phyloP scores from a whole-genome alignment of 768 basidiomycete genomes.

The Xerocomellus chrysenteron region DNA sequence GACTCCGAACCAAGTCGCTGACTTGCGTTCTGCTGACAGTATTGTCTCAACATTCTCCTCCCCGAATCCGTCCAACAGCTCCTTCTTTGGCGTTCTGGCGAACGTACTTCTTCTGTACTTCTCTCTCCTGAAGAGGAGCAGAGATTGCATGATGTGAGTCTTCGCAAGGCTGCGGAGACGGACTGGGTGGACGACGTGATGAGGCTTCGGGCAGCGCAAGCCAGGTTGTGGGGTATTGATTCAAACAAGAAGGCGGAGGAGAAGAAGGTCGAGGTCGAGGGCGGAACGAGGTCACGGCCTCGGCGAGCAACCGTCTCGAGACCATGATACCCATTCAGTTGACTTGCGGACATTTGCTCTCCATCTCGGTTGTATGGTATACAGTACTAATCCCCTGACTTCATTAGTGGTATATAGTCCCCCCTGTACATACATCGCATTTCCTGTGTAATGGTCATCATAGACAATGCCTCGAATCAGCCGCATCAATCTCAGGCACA shows the following conservation, averaged over 20 bases:
- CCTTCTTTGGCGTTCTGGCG: constrained; percentile 67
- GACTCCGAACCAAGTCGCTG: background rate
- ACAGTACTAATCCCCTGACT: background rate
- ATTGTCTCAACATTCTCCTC: constrained; percentile 68
- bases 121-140: constrained; percentile 56
- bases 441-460: background rate
- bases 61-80: constrained; percentile 73
- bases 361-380: constrained; percentile 6
- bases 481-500: background rate
- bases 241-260: constrained; percentile 28
- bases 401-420: background rate
- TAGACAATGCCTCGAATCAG: background rate
- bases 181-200: constrained; percentile 72
- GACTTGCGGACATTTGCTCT: constrained; percentile 5
- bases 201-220: constrained; percentile 36
- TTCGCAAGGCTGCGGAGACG: constrained; percentile 47
- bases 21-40: constrained; percentile 39
- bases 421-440: constrained; percentile 2
- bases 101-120: constrained; percentile 50
- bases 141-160: constrained; percentile 49
- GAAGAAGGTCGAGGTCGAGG: constrained; percentile 16
- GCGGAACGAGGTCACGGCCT: constrained; percentile 34
- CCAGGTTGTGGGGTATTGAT: constrained; percentile 39
- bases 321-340: constrained; percentile 5
- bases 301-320: constrained; percentile 22